phyloP scores from a whole-genome alignment of 2,329 filamentous ascomycete species.

The Sporothrix euskadiensis region DNA sequence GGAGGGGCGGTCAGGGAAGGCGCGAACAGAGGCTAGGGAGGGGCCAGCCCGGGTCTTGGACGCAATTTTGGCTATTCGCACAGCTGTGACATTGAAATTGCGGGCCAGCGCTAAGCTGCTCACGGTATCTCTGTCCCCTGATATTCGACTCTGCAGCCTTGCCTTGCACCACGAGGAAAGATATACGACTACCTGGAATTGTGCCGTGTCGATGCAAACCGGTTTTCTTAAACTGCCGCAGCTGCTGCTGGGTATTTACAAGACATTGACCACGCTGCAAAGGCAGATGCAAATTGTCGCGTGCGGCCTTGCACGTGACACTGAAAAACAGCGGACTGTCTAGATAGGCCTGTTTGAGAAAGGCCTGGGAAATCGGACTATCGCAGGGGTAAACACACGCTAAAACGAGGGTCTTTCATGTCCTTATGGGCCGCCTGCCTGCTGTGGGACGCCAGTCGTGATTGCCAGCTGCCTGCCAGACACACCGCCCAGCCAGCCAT shows the following conservation, averaged over 20 bases:
- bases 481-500: neutral
- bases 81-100: neutral
- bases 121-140: neutral
- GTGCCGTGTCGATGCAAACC: neutral
- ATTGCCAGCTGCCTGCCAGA: neutral
- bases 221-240: neutral
- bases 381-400: conserved; percentile 12
- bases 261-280: neutral
- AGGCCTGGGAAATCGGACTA: neutral
- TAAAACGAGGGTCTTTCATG: neutral
- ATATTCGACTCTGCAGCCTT: neutral
- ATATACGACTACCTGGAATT: neutral
- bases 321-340: neutral
- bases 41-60: neutral
- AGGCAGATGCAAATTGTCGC: neutral
- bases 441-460: neutral
- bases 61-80: neutral
- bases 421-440: neutral
- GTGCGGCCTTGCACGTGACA: neutral
- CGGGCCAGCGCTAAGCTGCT: conserved; percentile 4
- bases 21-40: conserved; percentile 3
- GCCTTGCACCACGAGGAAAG: neutral
- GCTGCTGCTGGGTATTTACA: neutral
- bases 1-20: conserved; percentile 18
- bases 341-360: neutral